Base-by-base conservation (phyloP, 2,329 filamentous ascomycete species). In the Dactylellina sp. region DNA sequence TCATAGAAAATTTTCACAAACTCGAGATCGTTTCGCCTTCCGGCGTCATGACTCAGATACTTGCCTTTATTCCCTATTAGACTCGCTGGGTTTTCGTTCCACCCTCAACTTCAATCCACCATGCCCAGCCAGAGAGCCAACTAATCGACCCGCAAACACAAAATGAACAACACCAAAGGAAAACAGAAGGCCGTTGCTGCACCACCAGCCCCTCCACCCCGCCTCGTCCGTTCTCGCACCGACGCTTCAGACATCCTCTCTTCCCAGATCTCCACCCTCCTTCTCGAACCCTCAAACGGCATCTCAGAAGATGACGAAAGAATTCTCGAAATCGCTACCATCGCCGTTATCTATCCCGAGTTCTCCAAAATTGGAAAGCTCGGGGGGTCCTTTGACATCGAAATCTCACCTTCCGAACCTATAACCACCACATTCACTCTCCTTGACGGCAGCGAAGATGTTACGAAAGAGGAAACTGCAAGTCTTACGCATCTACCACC, bases 311-410 rank as follows among this genome's bases (percentile, higher is more conserved):
- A 86, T 77, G 85, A 88, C 78, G 82, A 84, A 75, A 87, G 88
- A 55, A 80, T 83, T 62, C 82, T 84, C 50, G 88, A 90, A 82
- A 83, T 90, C 62, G 85, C 84, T 77, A 85, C 87, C 12, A 84
- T 90, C 64, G 81, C 84, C 64, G 87, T 88, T 75, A 90, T 91
- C 77, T 91, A 86, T 76, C 88, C 88, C n/a, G 89, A 90, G 80
- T 85, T 90, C 42, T 83, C 84, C 75, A 85, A 88, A 9, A 81
- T 80, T 35, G 82, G 83, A 44, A 83, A 86, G 7, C 82, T 89
- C 63, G 86, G 84, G 4, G 86, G 76, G 18, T 75, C 75, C 11
- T 70, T 79, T 49, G 62, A 59, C 4, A 70, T 79, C 18, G 68
- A 77, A 32, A 64, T 79, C n/a, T 71, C 70, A 0, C 77, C 78